Percentiles rank a stretch among this genome's conserved stretches.
Conservation (phyloP, 768 basidiomycete genomes). For the Sarcodon aspratus region DNA sequence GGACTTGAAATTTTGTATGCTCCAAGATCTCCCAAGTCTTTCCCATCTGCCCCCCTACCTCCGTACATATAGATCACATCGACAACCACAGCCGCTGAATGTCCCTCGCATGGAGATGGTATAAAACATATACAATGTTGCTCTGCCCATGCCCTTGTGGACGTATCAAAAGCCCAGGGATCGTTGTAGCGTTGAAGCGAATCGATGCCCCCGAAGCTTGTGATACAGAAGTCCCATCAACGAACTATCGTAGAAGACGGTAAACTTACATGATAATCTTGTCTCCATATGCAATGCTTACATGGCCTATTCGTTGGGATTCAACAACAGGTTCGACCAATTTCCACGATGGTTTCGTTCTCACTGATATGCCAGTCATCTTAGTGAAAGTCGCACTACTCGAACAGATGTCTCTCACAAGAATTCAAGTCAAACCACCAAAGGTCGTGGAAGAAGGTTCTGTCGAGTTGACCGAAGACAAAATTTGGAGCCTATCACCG, state of each 20-base stretch:
- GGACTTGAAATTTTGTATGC: conserved; percentile 96
- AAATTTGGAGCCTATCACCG: conserved; percentile 86
- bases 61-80: conserved; percentile 98
- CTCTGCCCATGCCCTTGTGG: conserved; percentile 77
- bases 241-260: background rate
- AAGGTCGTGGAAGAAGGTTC: conserved; percentile 87
- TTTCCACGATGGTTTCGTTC: conserved; percentile 80
- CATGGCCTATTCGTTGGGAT: conserved; percentile 82
- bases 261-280: conserved; percentile 68
- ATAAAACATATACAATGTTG: conserved; percentile 96
- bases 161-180: conserved; percentile 89
- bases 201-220: conserved; percentile 93
- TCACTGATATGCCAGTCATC: conserved; percentile 35
- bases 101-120: conserved; percentile 90
- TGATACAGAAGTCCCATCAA: background rate
- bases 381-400: background rate
- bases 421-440: conserved; percentile 96
- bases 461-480: conserved; percentile 95
- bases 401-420: conserved; percentile 36
- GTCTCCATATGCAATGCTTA: conserved; percentile 74
- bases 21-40: conserved; percentile 87
- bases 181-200: conserved; percentile 99
- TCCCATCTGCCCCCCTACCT: conserved; percentile 92
- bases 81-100: conserved; percentile 91
- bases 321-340: conserved; percentile 47